Percentiles rank a stretch among this genome's conserved stretches.
Conservation (phyloP, 768 basidiomycete genomes). For the Hydnum rufescens region DNA sequence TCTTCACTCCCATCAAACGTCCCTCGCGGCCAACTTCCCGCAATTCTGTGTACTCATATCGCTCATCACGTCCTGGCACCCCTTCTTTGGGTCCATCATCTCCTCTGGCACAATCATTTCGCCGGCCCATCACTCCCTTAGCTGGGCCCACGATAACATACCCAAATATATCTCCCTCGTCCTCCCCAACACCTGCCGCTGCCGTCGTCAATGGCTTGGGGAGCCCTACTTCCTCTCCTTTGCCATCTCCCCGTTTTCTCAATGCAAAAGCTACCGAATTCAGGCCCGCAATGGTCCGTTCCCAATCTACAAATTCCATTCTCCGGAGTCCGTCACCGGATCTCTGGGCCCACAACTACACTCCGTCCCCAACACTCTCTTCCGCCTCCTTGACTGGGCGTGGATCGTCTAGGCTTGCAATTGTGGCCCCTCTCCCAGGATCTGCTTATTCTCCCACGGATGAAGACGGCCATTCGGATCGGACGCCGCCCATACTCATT, state of each 20-base stretch:
- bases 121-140: slow-evolving; percentile 60
- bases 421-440: slow-evolving; percentile 65
- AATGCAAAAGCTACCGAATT: slow-evolving; percentile 85
- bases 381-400: slow-evolving; percentile 15
- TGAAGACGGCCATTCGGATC: slow-evolving; percentile 40
- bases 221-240: slow-evolving; percentile 1
- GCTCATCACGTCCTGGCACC: slow-evolving; percentile 48
- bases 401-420: slow-evolving; percentile 46
- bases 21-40: slow-evolving; percentile 69
- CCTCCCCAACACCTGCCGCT: slow-evolving; percentile 44
- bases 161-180: slow-evolving; percentile 30
- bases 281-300: slow-evolving; percentile 68
- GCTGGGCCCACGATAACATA: slow-evolving; percentile 50
- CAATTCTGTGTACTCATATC: slow-evolving; percentile 47
- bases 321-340: slow-evolving; percentile 38
- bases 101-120: slow-evolving; percentile 53
- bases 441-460: slow-evolving; percentile 25
- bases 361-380: slow-evolving; percentile 34
- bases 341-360: slow-evolving; percentile 57
- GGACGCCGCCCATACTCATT: neutral
- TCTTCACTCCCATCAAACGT: slow-evolving; percentile 58
- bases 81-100: slow-evolving; percentile 57
- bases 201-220: slow-evolving; percentile 22
- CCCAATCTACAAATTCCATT: slow-evolving; percentile 35
- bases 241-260: slow-evolving; percentile 58